Conservation (phyloP, 2,329 filamentous ascomycete species). For the Zarea fungicola region DNA sequence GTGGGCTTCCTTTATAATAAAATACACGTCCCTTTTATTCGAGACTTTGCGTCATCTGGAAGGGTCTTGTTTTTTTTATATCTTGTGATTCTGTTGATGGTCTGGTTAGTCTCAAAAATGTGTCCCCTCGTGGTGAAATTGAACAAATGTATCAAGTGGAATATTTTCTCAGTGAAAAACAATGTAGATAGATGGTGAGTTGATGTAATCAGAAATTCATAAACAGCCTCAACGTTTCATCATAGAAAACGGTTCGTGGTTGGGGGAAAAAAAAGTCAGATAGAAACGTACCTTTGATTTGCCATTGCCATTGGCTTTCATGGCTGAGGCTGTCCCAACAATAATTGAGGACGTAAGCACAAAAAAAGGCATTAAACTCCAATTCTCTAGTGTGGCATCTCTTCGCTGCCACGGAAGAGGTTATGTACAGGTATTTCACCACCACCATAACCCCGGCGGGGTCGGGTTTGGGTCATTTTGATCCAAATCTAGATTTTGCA, state of each 20-base stretch:
- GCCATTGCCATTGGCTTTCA: neutral
- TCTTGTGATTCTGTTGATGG: neutral
- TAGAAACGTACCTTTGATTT: conserved; percentile 15
- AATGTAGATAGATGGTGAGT: conserved; percentile 28
- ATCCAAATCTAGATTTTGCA: conserved; percentile 7
- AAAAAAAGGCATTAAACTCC: conserved; percentile 31
- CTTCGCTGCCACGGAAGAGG: conserved; percentile 28
- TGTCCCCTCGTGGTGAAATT: neutral
- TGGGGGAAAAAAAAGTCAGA: neutral
- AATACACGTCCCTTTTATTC: neutral
- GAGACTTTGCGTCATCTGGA: neutral
- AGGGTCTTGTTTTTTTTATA: too few relatives aligned
- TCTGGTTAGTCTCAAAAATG: neutral
- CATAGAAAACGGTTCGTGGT: conserved; percentile 24
- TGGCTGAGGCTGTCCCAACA: conserved; percentile 13
- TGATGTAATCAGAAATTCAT: conserved; percentile 38
- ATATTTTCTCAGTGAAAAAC: conserved; percentile 13
- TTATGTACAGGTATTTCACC: conserved; percentile 29
- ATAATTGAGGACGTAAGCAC: conserved; percentile 20
- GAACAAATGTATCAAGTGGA: neutral
- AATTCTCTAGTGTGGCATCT: conserved; percentile 36
- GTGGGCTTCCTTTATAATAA: neutral
- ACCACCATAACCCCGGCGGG: conserved; percentile 13
- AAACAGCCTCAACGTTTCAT: conserved; percentile 45
- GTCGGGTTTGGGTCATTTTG: conserved; percentile 6